Evolutionary conservation across 192 early-diverging fungal genomes (phyloP).

Genomic region (Phlyctochytrium bullatum): DNA sequence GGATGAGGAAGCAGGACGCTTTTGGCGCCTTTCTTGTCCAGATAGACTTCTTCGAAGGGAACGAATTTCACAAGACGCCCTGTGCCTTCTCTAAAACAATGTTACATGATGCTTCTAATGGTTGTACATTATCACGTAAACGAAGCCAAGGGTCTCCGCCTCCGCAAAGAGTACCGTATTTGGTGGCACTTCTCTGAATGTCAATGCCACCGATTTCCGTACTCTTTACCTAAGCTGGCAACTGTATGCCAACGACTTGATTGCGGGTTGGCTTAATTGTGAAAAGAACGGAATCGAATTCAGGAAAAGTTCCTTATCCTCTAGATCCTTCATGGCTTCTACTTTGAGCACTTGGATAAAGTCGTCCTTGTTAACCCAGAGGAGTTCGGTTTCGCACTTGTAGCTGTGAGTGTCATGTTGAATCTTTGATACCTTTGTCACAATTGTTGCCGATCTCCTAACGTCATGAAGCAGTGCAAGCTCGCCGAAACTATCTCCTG

Average conservation of each 20-base stretch:
- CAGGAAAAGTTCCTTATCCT: constrained; percentile 16
- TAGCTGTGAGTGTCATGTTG: neutral
- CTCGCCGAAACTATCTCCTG: constrained; percentile 27
- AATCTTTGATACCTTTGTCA: constrained; percentile 9
- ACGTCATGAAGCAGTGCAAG: constrained; percentile 20
- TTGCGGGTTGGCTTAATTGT: neutral
- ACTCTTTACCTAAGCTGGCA: neutral
- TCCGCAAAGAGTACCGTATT: constrained; percentile 18
- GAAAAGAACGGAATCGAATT: constrained; percentile 15
- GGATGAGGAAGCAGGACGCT: constrained; percentile 8
- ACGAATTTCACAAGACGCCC: constrained; percentile 18
- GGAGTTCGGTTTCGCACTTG: constrained; percentile 10
- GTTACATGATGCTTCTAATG: neutral
- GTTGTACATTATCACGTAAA: constrained; percentile 12
- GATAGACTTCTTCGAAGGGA: constrained; percentile 7
- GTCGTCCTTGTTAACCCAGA: constrained; percentile 18
- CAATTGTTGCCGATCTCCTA: constrained; percentile 13
- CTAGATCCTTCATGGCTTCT: constrained; percentile 15
- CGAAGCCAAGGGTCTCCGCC: constrained; percentile 7
- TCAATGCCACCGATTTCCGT: neutral
- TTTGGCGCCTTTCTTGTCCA: constrained; percentile 2
- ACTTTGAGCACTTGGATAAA: constrained; percentile 17
- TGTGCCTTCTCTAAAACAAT: constrained; percentile 11
- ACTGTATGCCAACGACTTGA: constrained; percentile 10
- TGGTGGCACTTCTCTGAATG: constrained; percentile 16